These are phyloP conservation scores for Tilletia walkeri DNA, from an alignment of 1,284 basidiomycete genomes.

Conservation along the genomic window DNA sequence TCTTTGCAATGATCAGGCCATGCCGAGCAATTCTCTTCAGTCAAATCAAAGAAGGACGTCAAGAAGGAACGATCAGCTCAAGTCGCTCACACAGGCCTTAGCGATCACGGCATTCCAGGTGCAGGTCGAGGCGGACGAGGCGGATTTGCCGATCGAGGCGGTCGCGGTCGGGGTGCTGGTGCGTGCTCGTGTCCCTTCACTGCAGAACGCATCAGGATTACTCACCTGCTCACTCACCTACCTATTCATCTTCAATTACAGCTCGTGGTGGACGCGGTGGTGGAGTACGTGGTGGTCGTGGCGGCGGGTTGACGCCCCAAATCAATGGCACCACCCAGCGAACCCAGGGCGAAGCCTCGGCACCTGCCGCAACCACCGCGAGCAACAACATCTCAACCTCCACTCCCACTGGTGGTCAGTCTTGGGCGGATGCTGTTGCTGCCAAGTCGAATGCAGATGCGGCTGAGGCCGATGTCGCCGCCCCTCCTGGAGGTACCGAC, in stretches of 20 bases:
- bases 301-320: constrained; percentile 35
- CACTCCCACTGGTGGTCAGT: constrained; percentile 29
- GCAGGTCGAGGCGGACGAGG: constrained; percentile 31
- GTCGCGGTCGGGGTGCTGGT: constrained; percentile 27
- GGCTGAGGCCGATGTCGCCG: background rate
- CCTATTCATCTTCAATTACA: background rate
- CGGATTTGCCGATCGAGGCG: constrained; percentile 34
- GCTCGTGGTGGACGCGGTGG: constrained; percentile 40
- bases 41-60: constrained; percentile 72
- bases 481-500: background rate
- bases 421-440: constrained; percentile 42
- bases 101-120: constrained; percentile 7
- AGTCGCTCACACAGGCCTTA: constrained; percentile 19
- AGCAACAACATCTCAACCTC: constrained; percentile 33
- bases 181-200: background rate
- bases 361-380: constrained; percentile 27
- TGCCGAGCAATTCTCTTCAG: constrained; percentile 79
- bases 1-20: constrained; percentile 61
- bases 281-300: constrained; percentile 33
- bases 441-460: constrained; percentile 28
- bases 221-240: no score
- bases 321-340: constrained; percentile 37
- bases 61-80: constrained; percentile 41
- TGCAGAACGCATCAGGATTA: background rate
- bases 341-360: constrained; percentile 22